phyloP scores from a whole-genome alignment of 2,329 filamentous ascomycete species.

The Alternaria hordeiaustralica region DNA sequence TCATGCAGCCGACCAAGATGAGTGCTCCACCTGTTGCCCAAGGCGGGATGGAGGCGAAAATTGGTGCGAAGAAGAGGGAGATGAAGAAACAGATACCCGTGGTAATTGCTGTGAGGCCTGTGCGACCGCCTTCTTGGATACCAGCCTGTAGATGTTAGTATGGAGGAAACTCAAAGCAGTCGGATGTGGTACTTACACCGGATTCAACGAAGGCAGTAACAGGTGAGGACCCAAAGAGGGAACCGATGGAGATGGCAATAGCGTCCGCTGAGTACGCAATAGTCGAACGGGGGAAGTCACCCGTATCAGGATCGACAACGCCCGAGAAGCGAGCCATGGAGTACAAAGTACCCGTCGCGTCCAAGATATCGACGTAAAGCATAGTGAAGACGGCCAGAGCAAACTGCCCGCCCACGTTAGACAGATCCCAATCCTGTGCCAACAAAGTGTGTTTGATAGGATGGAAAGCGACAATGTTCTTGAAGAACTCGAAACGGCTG shows the following conservation, averaged over 20 bases:
- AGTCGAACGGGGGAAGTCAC: slow-evolving; percentile 87
- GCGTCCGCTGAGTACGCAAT: slow-evolving; percentile 85
- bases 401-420: slow-evolving; percentile 74
- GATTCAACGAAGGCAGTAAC: slow-evolving; percentile 89
- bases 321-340: slow-evolving; percentile 87
- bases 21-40: slow-evolving; percentile 92
- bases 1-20: slow-evolving; percentile 83
- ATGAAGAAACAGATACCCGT: slow-evolving; percentile 80
- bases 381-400: slow-evolving; percentile 86
- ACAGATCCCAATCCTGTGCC: slow-evolving; percentile 76
- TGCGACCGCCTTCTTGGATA: slow-evolving; percentile 85
- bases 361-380: slow-evolving; percentile 87
- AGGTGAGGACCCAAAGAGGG: slow-evolving; percentile 77
- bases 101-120: slow-evolving; percentile 78
- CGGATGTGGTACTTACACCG: slow-evolving; percentile 58
- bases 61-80: slow-evolving; percentile 86
- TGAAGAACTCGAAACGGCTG: slow-evolving; percentile 82
- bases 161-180: background rate
- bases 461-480: slow-evolving; percentile 83
- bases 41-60: slow-evolving; percentile 86
- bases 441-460: slow-evolving; percentile 72
- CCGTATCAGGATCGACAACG: slow-evolving; percentile 79
- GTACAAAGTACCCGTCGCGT: slow-evolving; percentile 81
- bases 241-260: slow-evolving; percentile 78
- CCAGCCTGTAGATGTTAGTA: slow-evolving; percentile 56